Evolutionary conservation across 2,329 filamentous ascomycete genomes (phyloP), one percentile per base, ranked within the genome.

Genomic region (Sporothrix pallida): DNA sequence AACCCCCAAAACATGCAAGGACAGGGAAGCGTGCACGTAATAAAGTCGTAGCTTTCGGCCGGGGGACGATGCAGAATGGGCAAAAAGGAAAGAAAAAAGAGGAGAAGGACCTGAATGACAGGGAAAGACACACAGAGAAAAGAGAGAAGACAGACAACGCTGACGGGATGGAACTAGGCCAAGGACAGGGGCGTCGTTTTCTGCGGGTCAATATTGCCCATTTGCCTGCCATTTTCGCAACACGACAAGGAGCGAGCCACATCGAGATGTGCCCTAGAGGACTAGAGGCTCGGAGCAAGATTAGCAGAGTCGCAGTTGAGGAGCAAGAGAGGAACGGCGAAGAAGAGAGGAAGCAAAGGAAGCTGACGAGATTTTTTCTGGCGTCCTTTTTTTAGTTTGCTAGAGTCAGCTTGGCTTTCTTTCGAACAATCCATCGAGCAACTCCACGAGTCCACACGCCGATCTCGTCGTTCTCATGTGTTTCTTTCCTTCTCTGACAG

Each of bases 161-260:
- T 67, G 62, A 48, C 20, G 62, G 62, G 13, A 12, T 26, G 52
- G 52, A 23, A 2, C 52, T 37, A 13, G 62, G 42, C 62, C 62
- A 67, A 48, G 42, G 62, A 44, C 62, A 48, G 23, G 65, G 65
- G 46, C 37, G 2, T 15, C 13, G 23, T 20, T n/a, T 63, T 20
- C 15, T 52, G 63, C 63, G 63, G 46, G 46, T 46, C 62, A 65
- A 52, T 52, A 68, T 68, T 68, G 46, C 65, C 46, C 50, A 44
- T n/a, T 68, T 52, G 46, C 65, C 46, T 68, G 63, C 20, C 62
- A 67, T 67, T 67, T 48, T 67, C n/a, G n/a, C 62, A 26, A 48
- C 42, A 65, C 62, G 62, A 65, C 62, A 67, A 48, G 60, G 42
- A 48, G 42, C 42, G 62, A 67, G 20, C 62, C 42, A 67, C 42